Conservation (phyloP, 2,329 filamentous ascomycete species). For the Aspergillus ustus region DNA sequence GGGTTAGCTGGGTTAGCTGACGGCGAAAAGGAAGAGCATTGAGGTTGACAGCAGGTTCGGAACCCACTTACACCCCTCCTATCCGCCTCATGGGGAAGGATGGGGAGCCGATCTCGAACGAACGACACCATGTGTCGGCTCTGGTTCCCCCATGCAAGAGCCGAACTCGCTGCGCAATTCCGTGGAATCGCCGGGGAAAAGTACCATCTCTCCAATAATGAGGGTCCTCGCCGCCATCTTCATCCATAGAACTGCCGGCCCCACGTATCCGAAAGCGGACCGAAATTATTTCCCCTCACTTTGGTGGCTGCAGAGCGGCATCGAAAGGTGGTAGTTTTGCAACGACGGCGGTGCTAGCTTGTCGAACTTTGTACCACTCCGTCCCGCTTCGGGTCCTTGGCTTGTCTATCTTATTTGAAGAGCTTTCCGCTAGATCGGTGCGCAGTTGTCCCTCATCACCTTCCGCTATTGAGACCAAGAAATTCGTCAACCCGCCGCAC, state of each 20-base stretch:
- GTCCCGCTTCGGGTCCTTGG: neutral
- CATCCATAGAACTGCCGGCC: slow-evolving; percentile 3
- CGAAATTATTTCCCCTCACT: slow-evolving; percentile 22
- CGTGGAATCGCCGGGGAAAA: neutral
- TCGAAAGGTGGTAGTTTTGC: neutral
- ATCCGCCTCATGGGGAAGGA: slow-evolving; percentile 3
- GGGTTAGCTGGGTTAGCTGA: neutral
- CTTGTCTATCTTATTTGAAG: neutral
- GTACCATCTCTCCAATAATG: neutral
- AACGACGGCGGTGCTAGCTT: slow-evolving; percentile 11
- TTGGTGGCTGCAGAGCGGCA: slow-evolving; percentile 9
- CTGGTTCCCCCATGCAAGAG: slow-evolving; percentile 14
- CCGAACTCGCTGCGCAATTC: neutral
- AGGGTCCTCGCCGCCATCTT: neutral
- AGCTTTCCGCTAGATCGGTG: neutral
- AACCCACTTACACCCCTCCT: neutral
- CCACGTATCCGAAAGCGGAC: slow-evolving; percentile 12
- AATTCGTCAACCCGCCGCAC: neutral
- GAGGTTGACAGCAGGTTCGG: neutral
- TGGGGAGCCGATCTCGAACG: neutral
- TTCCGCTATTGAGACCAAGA: neutral
- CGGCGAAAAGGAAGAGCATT: neutral
- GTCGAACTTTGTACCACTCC: slow-evolving; percentile 5
- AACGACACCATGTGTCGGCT: slow-evolving; percentile 1
- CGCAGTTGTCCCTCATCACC: neutral